phyloP scores from a whole-genome alignment of 768 basidiomycete species.

The Trametes elegans region DNA sequence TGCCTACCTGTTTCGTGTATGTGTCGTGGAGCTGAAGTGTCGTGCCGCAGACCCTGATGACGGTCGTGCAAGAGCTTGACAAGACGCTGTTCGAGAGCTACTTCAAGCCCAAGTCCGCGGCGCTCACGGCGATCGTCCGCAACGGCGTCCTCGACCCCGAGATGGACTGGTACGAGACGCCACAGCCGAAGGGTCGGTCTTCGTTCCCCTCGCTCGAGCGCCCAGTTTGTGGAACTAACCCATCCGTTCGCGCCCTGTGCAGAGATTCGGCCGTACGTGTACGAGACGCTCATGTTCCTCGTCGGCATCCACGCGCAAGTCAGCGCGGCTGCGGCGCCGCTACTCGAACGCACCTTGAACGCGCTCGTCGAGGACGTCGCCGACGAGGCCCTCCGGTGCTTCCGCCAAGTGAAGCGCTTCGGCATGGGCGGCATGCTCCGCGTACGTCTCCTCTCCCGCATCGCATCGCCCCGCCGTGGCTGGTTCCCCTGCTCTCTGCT shows the following conservation, averaged over 20 bases:
- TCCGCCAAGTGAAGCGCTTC: slow-evolving; percentile 86
- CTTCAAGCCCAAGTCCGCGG: slow-evolving; percentile 75
- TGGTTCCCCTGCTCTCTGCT: background rate
- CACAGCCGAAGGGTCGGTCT: slow-evolving; percentile 80
- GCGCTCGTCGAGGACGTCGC: slow-evolving; percentile 82
- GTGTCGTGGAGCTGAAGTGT: too few relatives aligned
- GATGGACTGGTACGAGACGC: slow-evolving; percentile 95
- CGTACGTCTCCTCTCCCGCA: slow-evolving; percentile 44
- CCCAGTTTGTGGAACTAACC: background rate
- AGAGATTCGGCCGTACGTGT: slow-evolving; percentile 97
- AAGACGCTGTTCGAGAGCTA: slow-evolving; percentile 88
- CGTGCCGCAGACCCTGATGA: slow-evolving; percentile 57
- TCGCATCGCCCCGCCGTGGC: background rate
- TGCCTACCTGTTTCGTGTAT: too few relatives aligned
- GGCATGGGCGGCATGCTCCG: slow-evolving; percentile 99
- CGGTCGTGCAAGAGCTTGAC: slow-evolving; percentile 81
- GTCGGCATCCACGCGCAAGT: slow-evolving; percentile 93
- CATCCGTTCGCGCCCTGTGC: slow-evolving; percentile 16
- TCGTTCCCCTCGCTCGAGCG: background rate
- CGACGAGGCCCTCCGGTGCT: slow-evolving; percentile 78
- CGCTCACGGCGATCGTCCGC: slow-evolving; percentile 64
- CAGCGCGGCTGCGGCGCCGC: slow-evolving; percentile 70
- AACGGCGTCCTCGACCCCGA: slow-evolving; percentile 73
- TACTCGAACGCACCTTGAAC: slow-evolving; percentile 80
- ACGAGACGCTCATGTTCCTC: slow-evolving; percentile 80